These are phyloP conservation scores for Cercophora scortea DNA, from an alignment of 495 filamentous ascomycete genomes.

Conservation along the genomic window DNA sequence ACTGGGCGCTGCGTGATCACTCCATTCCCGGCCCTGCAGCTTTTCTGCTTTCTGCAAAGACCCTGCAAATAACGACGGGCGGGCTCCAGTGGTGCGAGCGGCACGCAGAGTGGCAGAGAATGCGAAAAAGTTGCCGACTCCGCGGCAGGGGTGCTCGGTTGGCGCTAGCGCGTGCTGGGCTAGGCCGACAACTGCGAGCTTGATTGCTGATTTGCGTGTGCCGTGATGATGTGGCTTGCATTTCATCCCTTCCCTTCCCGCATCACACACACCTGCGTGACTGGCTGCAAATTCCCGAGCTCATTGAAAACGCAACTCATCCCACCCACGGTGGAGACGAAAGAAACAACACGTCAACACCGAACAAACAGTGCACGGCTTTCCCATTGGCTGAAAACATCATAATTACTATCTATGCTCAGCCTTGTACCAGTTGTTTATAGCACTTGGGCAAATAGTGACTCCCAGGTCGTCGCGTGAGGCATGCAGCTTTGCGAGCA, in stretches of 20 bases:
- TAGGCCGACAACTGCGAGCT: background rate
- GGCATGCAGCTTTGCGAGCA: too few relatives aligned
- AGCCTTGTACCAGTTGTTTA: too few relatives aligned
- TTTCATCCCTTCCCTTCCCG: too few relatives aligned
- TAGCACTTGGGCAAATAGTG: too few relatives aligned
- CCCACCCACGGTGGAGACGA: too few relatives aligned
- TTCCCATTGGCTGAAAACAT: too few relatives aligned
- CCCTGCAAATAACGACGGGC: background rate
- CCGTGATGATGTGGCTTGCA: slow-evolving; percentile 6
- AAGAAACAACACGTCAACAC: too few relatives aligned
- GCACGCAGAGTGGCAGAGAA: background rate
- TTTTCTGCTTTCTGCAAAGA: background rate
- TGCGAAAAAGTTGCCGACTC: slow-evolving; percentile 11
- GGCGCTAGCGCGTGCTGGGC: slow-evolving; percentile 9
- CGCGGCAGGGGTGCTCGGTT: slow-evolving; percentile 8
- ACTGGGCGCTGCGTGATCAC: slow-evolving; percentile 1
- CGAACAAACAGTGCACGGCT: too few relatives aligned
- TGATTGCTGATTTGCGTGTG: background rate
- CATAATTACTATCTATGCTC: too few relatives aligned
- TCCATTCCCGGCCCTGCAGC: too few relatives aligned
- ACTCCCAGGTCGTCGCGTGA: too few relatives aligned
- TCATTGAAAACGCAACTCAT: too few relatives aligned
- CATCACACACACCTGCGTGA: background rate
- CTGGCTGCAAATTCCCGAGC: background rate
- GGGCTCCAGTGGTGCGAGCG: slow-evolving; percentile 10